Percentiles rank a stretch among this genome's conserved stretches.
Evolutionary conservation across 805 yeast species (phyloP).

Genomic region (Candida peoriensis): DNA sequence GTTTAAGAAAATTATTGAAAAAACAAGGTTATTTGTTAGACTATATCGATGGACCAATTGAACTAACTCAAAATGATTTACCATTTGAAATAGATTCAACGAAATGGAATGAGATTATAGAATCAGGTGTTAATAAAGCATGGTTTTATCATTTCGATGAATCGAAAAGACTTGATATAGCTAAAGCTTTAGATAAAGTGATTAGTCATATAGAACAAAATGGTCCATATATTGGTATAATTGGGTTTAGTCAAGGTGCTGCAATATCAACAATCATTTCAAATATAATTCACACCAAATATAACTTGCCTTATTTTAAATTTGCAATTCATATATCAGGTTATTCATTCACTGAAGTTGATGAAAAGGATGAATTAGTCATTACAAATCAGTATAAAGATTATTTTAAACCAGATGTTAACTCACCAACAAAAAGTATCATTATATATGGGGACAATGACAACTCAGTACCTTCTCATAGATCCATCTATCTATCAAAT

Average conservation of each 20-base stretch:
- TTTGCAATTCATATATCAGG: constrained; percentile 80
- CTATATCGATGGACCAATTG: constrained; percentile 76
- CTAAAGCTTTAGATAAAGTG: constrained; percentile 45
- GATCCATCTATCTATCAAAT: constrained; percentile 58
- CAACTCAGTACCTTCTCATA: constrained; percentile 71
- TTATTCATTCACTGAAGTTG: constrained; percentile 39
- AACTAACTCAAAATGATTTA: constrained; percentile 60
- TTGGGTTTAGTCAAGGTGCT: constrained; percentile 96
- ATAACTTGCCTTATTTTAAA: constrained; percentile 40
- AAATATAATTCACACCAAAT: constrained; percentile 43
- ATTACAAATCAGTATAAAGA: constrained; percentile 32
- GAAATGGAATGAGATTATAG: constrained; percentile 42
- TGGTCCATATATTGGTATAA: constrained; percentile 82
- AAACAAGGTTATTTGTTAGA: constrained; percentile 61
- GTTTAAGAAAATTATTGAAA: constrained; percentile 71
- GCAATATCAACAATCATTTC: constrained; percentile 73
- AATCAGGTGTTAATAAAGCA: constrained; percentile 45
- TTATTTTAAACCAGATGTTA: constrained; percentile 26
- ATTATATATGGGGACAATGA: constrained; percentile 86
- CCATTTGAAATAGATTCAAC: constrained; percentile 63
- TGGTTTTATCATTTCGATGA: constrained; percentile 70
- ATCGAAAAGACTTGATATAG: constrained; percentile 43
- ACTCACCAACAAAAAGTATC: constrained; percentile 41
- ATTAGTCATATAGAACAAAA: constrained; percentile 49
- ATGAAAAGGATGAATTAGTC: constrained; percentile 24